Percentiles rank a stretch among this genome's conserved stretches.
These are phyloP conservation scores for Aureobasidium sp. DNA, from an alignment of 2,329 filamentous ascomycete species.

Conservation along the genomic window DNA sequence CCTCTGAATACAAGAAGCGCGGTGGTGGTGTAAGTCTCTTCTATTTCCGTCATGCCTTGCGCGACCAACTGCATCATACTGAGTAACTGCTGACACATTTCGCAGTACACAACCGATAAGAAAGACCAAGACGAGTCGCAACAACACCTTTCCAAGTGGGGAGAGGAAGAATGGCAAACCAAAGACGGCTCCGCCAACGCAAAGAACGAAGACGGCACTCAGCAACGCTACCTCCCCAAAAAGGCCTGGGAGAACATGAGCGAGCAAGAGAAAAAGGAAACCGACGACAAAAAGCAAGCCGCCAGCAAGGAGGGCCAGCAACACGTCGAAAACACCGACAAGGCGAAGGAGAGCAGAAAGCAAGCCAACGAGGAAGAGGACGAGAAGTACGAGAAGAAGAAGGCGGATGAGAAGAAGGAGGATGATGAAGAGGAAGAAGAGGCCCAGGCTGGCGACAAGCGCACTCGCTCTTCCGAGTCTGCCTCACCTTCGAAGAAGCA, in stretches of 20 bases:
- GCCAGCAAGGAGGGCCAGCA: slow-evolving; percentile 35
- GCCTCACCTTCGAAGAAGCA: slow-evolving; percentile 25
- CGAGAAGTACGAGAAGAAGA: slow-evolving; percentile 19
- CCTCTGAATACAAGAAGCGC: slow-evolving; percentile 29
- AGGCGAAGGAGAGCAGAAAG: slow-evolving; percentile 33
- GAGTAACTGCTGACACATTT: not conserved
- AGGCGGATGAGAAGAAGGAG: slow-evolving; percentile 15
- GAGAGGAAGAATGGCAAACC: slow-evolving; percentile 42
- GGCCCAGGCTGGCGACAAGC: slow-evolving; percentile 19
- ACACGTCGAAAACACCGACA: slow-evolving; percentile 35
- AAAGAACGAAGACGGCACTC: slow-evolving; percentile 34
- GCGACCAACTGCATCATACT: not conserved
- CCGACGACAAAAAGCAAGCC: slow-evolving; percentile 30
- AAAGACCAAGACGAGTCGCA: slow-evolving; percentile 36
- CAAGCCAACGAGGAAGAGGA: slow-evolving; percentile 27
- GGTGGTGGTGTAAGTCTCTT: slow-evolving; percentile 26
- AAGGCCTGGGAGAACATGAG: slow-evolving; percentile 42
- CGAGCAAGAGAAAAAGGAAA: slow-evolving; percentile 36
- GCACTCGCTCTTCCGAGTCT: slow-evolving; percentile 17
- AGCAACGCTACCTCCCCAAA: slow-evolving; percentile 39
- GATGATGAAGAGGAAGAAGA: slow-evolving; percentile 15
- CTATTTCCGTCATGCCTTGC: too few species aligned
- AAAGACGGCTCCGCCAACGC: slow-evolving; percentile 39
- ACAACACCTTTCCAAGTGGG: slow-evolving; percentile 38
- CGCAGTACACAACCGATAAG: slow-evolving; percentile 36